These are phyloP conservation scores for Cajanus cajan DNA, from an alignment of 306 rosid species.

Conservation along the genomic window DNA sequence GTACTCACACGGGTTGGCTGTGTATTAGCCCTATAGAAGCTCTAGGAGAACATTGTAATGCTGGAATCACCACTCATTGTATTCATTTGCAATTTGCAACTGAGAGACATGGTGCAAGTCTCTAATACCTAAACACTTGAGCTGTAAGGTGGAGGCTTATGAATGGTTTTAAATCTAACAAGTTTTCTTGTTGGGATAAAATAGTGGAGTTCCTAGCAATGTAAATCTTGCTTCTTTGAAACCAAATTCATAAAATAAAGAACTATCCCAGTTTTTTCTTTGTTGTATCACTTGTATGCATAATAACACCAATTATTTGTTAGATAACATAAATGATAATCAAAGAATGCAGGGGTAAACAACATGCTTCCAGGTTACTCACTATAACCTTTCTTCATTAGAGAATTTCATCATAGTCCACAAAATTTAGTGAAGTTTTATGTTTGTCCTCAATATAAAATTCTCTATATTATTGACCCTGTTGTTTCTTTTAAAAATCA, in stretches of 20 bases:
- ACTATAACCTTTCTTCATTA: neutral
- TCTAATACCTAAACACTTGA: too few relatives aligned
- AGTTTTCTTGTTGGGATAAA: neutral
- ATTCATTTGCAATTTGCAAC: neutral
- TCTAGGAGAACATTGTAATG: neutral
- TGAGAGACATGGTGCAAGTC: neutral
- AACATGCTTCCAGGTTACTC: conserved; percentile 1
- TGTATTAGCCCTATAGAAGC: neutral
- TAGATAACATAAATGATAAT: neutral
- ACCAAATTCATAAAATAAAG: neutral
- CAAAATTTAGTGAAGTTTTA: neutral
- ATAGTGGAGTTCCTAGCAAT: neutral
- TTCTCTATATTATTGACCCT: neutral
- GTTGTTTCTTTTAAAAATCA: neutral
- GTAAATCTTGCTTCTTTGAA: neutral
- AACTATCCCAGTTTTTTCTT: neutral
- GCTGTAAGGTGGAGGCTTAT: neutral
- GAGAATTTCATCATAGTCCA: conserved; percentile 2
- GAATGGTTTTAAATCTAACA: neutral
- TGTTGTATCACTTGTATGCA: too few relatives aligned
- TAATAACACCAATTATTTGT: neutral
- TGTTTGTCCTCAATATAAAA: neutral
- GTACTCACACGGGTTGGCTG: neutral
- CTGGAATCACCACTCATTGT: neutral
- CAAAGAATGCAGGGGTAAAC: neutral